A percentile compares a stretch with the other conserved stretches of the same genome.
Evolutionary conservation across 2,329 filamentous ascomycete species (phyloP).

Genomic region (Ceratocystis lukuohia): DNA sequence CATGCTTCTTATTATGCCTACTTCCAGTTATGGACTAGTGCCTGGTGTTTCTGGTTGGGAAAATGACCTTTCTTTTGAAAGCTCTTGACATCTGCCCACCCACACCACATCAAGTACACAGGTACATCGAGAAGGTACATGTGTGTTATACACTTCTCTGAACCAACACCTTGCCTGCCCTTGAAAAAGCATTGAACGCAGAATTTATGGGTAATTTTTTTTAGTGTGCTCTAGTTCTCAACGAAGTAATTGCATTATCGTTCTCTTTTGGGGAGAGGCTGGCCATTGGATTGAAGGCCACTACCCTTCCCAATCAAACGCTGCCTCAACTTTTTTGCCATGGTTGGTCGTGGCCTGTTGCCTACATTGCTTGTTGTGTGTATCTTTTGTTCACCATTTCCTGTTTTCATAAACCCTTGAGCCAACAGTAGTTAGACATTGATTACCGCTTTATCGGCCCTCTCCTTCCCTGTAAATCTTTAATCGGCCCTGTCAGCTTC

Average conservation of each 20-base stretch:
- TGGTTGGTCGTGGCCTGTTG: background rate
- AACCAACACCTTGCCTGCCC: background rate
- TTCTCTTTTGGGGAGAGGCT: background rate
- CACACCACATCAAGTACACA: background rate
- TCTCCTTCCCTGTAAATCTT: slow-evolving; percentile 11
- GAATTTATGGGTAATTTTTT: background rate
- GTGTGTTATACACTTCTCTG: background rate
- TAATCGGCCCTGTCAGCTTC: background rate
- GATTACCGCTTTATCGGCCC: slow-evolving; percentile 13
- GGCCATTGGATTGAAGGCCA: background rate
- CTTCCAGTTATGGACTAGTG: slow-evolving; percentile 17
- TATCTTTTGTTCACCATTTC: background rate
- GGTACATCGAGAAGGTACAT: background rate
- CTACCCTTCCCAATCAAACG: slow-evolving; percentile 12
- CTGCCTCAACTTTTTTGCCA: slow-evolving; percentile 9
- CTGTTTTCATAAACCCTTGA: slow-evolving; percentile 6
- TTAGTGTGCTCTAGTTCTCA: background rate
- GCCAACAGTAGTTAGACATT: background rate
- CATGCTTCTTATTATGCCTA: background rate
- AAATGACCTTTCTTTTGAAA: slow-evolving; percentile 10
- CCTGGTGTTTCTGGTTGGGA: slow-evolving; percentile 18
- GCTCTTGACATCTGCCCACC: slow-evolving; percentile 5
- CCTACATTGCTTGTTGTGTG: background rate
- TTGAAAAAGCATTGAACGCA: background rate
- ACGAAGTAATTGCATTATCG: slow-evolving; percentile 6